Conservation (phyloP, 108 stramenopile species). For the Nitzschia putrida region DNA sequence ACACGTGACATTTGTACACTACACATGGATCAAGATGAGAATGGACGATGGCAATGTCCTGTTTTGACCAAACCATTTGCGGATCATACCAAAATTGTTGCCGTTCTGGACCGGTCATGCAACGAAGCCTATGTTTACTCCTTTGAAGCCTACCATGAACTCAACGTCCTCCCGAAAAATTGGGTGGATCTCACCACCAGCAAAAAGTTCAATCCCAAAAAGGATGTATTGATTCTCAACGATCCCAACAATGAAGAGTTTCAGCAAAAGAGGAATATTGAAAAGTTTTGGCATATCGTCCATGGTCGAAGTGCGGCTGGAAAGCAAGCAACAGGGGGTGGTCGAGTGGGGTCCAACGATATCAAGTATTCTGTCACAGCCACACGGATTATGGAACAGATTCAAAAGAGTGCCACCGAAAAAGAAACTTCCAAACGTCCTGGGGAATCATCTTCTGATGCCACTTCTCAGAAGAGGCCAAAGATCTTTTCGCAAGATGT, state of each 20-base stretch:
- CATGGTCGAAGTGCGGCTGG: conserved; percentile 35
- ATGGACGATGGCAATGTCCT: conserved; percentile 94
- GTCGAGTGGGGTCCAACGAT: conserved; percentile 30
- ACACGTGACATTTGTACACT: conserved; percentile 77
- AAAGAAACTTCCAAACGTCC: not conserved
- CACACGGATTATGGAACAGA: conserved; percentile 78
- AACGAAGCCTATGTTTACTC: conserved; percentile 82
- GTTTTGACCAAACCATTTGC: conserved; percentile 92
- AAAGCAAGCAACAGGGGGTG: not conserved
- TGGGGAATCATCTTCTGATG: conserved; percentile 4
- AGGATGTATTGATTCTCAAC: conserved; percentile 77
- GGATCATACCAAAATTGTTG: conserved; percentile 89
- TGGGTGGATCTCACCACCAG: conserved; percentile 72
- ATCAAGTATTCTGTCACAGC: conserved; percentile 74
- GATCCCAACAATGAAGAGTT: conserved; percentile 68
- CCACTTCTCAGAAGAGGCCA: conserved; percentile 30
- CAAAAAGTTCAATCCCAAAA: conserved; percentile 63
- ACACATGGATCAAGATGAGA: conserved; percentile 84
- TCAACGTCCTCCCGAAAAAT: conserved; percentile 81
- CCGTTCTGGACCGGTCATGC: conserved; percentile 60
- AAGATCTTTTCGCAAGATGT: conserved; percentile 70
- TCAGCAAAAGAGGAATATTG: conserved; percentile 62
- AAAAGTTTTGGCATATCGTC: conserved; percentile 69
- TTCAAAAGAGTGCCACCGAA: conserved; percentile 41
- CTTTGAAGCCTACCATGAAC: conserved; percentile 82